Evolutionary conservation across 2,329 filamentous ascomycete species (phyloP), one percentile per base, ranked within the genome.

Genomic region (Onygena corvina): DNA sequence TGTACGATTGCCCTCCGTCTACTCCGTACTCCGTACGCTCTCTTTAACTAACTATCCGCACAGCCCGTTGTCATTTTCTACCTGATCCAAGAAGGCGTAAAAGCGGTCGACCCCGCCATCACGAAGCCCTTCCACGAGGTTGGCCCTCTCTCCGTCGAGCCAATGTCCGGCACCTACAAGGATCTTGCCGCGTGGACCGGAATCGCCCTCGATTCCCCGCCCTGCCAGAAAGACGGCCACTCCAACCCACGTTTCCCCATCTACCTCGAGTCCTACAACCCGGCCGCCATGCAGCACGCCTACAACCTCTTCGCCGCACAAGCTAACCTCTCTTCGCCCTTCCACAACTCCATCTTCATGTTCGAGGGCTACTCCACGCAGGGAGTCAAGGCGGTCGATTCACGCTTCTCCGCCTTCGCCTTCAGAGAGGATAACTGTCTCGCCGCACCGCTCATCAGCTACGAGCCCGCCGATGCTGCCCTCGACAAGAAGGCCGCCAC

Each of bases 311-410:
- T 66, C 52, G 60, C 64, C 0, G 52, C 62, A 0, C 59, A 59
- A 1, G 58, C 66, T n/a, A 57, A 59, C 1, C 54, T 58, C 3
- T 55, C 55, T 11, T 63, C 66, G 0, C 55, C 56, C 0, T 64
- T 67, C 31, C 65, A 64, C 46, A 56, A 64, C 54, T 69, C 69
- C 1, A 62, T 76, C 38, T 73, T 77, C 61, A 71, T 78, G 68
- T 74, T 79, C 48, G 76, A 80, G 56, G 72, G 72, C 2, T 79
- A 79, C 60, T 68, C 74, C 1, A 61, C 58, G 5, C 59, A 69
- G 18, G 75, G 69, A 1, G 68, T 78, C 1, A 57, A 67, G 47
- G 61, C 59, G 0, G 56, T 72, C 33, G 52, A 59, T 40, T 55
- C 53, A 21, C 57, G 59, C 7, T 63, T 66, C 1, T 65, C 67